Base-by-base conservation (phyloP, 2,329 filamentous ascomycete species). In the Arthroderma sp. region DNA sequence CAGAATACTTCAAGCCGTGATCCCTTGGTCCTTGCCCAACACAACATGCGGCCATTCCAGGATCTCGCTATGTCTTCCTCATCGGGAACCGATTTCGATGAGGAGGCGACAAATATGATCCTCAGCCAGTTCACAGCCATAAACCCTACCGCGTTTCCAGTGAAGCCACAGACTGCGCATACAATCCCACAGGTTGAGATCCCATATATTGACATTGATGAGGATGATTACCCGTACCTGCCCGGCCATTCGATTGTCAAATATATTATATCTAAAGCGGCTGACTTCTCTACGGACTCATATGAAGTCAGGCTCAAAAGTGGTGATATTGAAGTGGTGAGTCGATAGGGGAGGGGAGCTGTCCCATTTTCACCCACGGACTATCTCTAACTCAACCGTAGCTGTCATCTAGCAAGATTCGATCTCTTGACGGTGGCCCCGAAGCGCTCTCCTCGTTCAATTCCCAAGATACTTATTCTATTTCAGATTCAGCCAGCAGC, bases 151-250 rank as follows among this genome's bases (percentile, higher is more conserved):
- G 35, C 31, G 31, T 23, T 33, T 39, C 25, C 17, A 21, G 21
- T 4, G 9, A 54, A 44, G 2, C 58, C 35, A 43, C 33, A 11
- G 19, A 31, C 58, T 31, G 43, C 54, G 9, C 44, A 55, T 9
- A 44, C 44, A 31, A 55, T 61, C 19, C 61, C 64, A n/a, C 47
- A 23, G 1, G 59, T 62, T n/a, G 61, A 63, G 4, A 60, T 63
- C 53, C 60, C 61, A 11, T 60, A 51, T 6, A 51, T 28, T 28
- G 13, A n/a, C 8, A 6, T 51, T 9, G 25, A 51, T 31, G 6
- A 51, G 5, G 15, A 63, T 2, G 60, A 62, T 19, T 63, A 58
- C 28, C 5, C 51, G 11, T 54, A 58, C 54, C 49, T 63, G 4
- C 62, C 62, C 9, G 61, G 60, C 37, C 49, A 61, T 56, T 56